Percentiles rank a stretch among this genome's conserved stretches.
Conservation (phyloP, 1,139 yeast genomes). For the Meyerozyma sp. region DNA sequence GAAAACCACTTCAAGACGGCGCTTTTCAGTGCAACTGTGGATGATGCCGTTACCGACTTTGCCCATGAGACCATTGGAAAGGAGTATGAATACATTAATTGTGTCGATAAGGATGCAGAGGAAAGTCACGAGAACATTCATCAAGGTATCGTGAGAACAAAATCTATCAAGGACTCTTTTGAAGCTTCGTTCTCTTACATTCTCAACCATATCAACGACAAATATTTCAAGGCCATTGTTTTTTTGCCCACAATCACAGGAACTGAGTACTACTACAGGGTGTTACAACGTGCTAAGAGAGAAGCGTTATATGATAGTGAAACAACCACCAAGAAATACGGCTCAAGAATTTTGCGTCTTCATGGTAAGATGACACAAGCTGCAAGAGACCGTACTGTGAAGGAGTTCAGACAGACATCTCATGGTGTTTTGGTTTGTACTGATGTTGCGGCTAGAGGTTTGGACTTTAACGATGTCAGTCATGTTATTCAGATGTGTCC, state of each 20-base stretch:
- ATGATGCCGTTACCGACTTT: conserved; percentile 56
- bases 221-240: conserved; percentile 67
- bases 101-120: conserved; percentile 70
- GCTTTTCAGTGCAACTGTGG: conserved; percentile 86
- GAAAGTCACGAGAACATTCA: conserved; percentile 76
- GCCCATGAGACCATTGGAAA: conserved; percentile 62
- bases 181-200: conserved; percentile 50
- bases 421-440: conserved; percentile 71
- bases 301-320: conserved; percentile 10
- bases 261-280: conserved; percentile 50
- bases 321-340: conserved; percentile 6
- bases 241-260: conserved; percentile 76
- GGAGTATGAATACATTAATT: conserved; percentile 66
- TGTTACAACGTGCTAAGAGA: conserved; percentile 16
- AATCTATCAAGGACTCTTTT: conserved; percentile 43
- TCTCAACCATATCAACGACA: conserved; percentile 20
- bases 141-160: conserved; percentile 55
- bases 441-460: conserved; percentile 95
- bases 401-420: conserved; percentile 44
- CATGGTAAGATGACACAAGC: conserved; percentile 74
- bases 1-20: conserved; percentile 49
- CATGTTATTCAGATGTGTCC: conserved; percentile 78
- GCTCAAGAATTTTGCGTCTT: conserved; percentile 27
- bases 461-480: conserved; percentile 84
- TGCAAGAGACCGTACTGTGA: conserved; percentile 55